Base-by-base conservation (phyloP, 805 yeast genomes). In the Wickerhamiella alocasiicola region DNA sequence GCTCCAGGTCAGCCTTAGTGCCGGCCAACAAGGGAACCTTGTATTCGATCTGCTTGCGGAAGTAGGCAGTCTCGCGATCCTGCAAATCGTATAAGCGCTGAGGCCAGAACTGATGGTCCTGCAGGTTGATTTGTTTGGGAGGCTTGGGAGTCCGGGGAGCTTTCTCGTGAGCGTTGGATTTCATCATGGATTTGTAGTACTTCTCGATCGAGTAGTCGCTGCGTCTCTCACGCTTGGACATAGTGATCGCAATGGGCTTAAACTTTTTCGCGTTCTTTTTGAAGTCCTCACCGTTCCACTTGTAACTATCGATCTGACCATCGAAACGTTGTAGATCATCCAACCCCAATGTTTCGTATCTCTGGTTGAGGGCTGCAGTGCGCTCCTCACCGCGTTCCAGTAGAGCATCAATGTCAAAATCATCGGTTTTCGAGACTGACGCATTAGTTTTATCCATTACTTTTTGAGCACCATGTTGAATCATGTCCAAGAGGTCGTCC, bases 311-410 rank as follows among this genome's bases (percentile, higher is more conserved):
- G 11, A 30, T 37, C 24, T 37, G 34, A 6, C 84, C 79, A 9
- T 91, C 79, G 53, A 87, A 87, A 55, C 82, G 83, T 56, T 88
- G 96, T 38, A 91, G 66, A 55, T 91, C 98, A 57, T 91, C 97
- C 21, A 91, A 64, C 7, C 97, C 97, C 25, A 91, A 68, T 37
- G 81, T 72, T 42, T 84, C 78, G 59, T 80, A 91, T 56, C 83
- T 83, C 12, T 77, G 79, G 55, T 84, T 85, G 47, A 91, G 64
- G 36, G 71, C 71, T 19, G 76, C 72, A 0, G 98, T 91, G 46
- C 81, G 82, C 48, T 74, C 79, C 44, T 83, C 81, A 43, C 97
- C 95, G 50, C 73, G 73, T 44, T 69, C 70, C 50, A 91, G 67
- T 52, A 91, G 83, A 0, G 70, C 78, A 40, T 88, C 97, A 46